Evolutionary conservation across 441 rosid species (phyloP).

Genomic region (Omphalea diandra): DNA sequence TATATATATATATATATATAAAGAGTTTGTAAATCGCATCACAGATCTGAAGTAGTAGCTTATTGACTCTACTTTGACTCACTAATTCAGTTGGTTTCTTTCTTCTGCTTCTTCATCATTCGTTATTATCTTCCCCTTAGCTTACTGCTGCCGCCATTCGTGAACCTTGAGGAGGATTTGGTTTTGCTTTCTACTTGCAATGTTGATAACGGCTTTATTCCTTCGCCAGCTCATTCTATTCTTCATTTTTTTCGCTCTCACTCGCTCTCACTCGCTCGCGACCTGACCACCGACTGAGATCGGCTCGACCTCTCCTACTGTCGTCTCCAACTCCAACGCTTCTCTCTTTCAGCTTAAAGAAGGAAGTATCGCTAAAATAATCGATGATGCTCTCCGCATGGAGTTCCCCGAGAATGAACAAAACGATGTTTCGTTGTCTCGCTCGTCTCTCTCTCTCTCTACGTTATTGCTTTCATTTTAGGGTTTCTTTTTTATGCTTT

Average conservation of each 20-base stretch:
- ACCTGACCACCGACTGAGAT: conserved; percentile 28
- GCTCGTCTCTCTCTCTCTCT: conserved; percentile 2
- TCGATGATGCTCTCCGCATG: conserved; percentile 51
- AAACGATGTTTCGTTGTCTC: conserved; percentile 34
- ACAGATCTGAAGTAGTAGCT: not conserved
- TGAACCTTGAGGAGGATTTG: not conserved
- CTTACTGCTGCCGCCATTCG: not conserved
- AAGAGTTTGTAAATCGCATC: not conserved
- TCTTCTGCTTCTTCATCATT: not conserved
- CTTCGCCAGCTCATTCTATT: conserved; percentile 20
- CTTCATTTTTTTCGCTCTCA: conserved; percentile 28
- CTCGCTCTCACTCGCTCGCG: conserved; percentile 28
- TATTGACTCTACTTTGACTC: not conserved
- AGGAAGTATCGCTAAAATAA: conserved; percentile 48
- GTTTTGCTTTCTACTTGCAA: conserved; percentile 20
- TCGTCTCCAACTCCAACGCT: conserved; percentile 32
- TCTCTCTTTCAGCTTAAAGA: conserved; percentile 39
- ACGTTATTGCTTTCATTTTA: not conserved
- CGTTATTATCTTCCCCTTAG: not conserved
- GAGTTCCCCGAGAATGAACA: conserved; percentile 56
- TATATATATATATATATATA: no score
- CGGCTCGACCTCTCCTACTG: conserved; percentile 29
- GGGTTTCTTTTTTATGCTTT: not conserved
- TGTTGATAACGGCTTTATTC: conserved; percentile 31
- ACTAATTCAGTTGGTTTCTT: not conserved